Base-by-base conservation (phyloP, 768 basidiomycete genomes). In the Candolleomyces aberdarensis region DNA sequence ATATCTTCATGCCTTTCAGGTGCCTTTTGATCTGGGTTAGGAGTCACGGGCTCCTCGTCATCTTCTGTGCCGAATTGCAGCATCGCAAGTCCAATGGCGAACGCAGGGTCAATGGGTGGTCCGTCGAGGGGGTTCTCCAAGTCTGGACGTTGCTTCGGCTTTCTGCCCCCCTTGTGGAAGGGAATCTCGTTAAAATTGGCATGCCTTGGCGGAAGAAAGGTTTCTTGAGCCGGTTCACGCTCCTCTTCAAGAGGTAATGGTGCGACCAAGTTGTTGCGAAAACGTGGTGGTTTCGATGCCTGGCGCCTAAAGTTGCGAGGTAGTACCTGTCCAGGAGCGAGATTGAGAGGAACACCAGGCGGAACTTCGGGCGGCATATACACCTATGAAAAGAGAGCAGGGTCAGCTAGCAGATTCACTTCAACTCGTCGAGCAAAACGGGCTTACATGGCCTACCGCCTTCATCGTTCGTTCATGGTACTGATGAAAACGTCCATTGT, bases 281-380 rank as follows among this genome's bases (percentile, higher is more conserved):
- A 32, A 31, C 63, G 61, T 15, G 63, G 62, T 14, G 63, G 50
- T 40, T 65, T 61, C 3, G n/a, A 48, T 5, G 58, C 64, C 48
- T 69, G 64, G 26, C 68, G 57, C 59, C 55, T 62, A 58, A 69
- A 70, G 53, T 74, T 74, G 41, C 72, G 76, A n/a, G 79, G 83
- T 31, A 85, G 74, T 41, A 86, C 73, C 70, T 86, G 83, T 13
- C 85, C 85, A 14, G 85, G 85, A 6, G 75, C 71, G 20, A 86
- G 74, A 59, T 81, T 82, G 26, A 85, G 69, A 36, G 82, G 78
- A 43, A 80, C 72, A n/a, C 78, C 80, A 49, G 68, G 55, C 20
- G 74, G 74, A 11, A 74, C 73, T 56, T 72, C 72, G 20, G 72
- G 73, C 54, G 69, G 71, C 29, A 66, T 62, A 63, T 74, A 74